Conservation (phyloP, 345 rosid species). For the Eucalyptus tenuipes region DNA sequence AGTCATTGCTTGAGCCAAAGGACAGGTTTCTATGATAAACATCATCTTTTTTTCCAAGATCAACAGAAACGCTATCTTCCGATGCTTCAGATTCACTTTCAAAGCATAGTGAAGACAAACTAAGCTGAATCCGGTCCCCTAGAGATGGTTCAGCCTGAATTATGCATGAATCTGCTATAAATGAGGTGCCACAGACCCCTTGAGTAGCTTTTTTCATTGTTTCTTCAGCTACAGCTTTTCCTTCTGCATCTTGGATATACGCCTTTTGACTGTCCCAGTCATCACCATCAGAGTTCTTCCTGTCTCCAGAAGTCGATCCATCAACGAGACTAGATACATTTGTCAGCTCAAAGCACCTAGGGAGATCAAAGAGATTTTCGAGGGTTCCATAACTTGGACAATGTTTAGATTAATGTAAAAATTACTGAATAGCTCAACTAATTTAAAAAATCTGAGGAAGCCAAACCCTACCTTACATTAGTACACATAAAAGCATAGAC, state of each 20-base stretch:
- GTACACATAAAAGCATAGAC: background rate
- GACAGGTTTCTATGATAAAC: conserved; percentile 7
- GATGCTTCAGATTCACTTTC: conserved; percentile 24
- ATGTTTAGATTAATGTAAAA: background rate
- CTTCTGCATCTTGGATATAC: background rate
- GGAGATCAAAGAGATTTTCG: background rate
- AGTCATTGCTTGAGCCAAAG: background rate
- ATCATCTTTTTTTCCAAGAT: conserved; percentile 1
- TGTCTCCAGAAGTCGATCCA: background rate
- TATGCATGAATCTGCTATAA: conserved; percentile 11
- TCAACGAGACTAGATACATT: conserved; percentile 1
- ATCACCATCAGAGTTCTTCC: background rate
- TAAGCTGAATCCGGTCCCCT: conserved; percentile 18
- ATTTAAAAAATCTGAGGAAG: background rate
- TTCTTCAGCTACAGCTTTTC: conserved; percentile 13
- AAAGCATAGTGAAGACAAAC: conserved; percentile 29
- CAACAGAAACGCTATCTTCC: conserved; percentile 9
- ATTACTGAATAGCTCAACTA: background rate
- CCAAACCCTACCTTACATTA: background rate
- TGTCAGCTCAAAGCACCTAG: conserved; percentile 6
- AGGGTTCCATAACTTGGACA: background rate
- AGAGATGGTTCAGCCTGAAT: conserved; percentile 27
- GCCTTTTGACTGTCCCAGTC: conserved; percentile 1
- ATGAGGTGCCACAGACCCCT: conserved; percentile 4
- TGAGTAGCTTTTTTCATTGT: conserved; percentile 6